Evolutionary conservation across 441 rosid species (phyloP).

Genomic region (Adansonia grandidieri): DNA sequence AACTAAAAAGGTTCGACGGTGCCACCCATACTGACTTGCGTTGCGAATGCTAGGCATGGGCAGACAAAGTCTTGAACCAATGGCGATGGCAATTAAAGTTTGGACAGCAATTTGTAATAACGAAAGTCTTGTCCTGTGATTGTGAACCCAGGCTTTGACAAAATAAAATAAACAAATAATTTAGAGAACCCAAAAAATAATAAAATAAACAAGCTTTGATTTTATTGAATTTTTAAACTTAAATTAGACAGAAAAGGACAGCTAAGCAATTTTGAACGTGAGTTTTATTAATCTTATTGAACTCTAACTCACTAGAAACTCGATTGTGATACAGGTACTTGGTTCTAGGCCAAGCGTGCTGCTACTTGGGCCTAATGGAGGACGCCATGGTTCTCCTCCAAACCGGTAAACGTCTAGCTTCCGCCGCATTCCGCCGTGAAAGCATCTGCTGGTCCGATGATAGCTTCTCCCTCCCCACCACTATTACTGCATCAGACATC

Average conservation of each 20-base stretch:
- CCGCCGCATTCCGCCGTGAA: slow-evolving; percentile 87
- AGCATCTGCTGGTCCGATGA: slow-evolving; percentile 88
- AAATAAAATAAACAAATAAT: background rate
- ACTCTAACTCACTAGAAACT: slow-evolving; percentile 6
- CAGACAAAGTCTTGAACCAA: background rate
- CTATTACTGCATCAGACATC: slow-evolving; percentile 34
- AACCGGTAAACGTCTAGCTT: slow-evolving; percentile 86
- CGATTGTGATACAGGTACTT: slow-evolving; percentile 56
- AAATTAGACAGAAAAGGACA: no score
- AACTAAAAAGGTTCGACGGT: background rate
- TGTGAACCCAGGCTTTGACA: background rate
- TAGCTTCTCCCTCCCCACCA: slow-evolving; percentile 66
- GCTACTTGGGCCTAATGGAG: slow-evolving; percentile 91
- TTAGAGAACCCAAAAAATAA: background rate
- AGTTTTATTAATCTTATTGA: background rate
- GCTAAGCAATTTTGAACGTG: no score
- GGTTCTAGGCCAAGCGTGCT: slow-evolving; percentile 91
- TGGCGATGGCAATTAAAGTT: background rate
- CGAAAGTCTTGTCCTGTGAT: background rate
- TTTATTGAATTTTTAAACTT: no score
- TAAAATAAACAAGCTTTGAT: background rate
- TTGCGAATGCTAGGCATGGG: background rate
- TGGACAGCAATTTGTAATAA: background rate
- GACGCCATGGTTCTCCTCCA: slow-evolving; percentile 96
- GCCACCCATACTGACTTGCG: background rate